Percentiles rank a stretch among this genome's conserved stretches.
phyloP scores from a whole-genome alignment of 371 early-diverging fungal species.

The Choanephora cucurbitarum region DNA sequence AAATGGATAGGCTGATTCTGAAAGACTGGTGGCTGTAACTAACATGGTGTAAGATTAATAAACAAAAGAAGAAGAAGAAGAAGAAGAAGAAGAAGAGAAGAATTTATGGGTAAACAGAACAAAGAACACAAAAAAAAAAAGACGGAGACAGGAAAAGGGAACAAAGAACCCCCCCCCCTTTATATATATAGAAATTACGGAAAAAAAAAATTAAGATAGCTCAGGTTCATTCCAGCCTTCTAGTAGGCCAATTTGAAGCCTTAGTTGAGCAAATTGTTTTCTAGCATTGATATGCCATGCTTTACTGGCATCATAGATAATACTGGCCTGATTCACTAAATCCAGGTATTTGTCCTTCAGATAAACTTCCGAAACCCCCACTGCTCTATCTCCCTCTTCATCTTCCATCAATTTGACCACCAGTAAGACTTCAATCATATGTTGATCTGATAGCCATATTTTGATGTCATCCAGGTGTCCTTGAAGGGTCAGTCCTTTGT shows the following conservation, averaged over 20 bases:
- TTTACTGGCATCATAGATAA: constrained; percentile 17
- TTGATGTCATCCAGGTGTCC: constrained; percentile 18
- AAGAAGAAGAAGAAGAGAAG: too few relatives aligned
- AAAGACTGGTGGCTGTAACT: background rate
- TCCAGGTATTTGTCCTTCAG: constrained; percentile 13
- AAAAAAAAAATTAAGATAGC: background rate
- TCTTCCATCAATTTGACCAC: constrained; percentile 3
- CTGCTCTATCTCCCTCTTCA: constrained; percentile 5
- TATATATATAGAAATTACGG: too few relatives aligned
- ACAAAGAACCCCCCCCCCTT: too few relatives aligned
- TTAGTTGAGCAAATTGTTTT: constrained; percentile 22
- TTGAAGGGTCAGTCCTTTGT: constrained; percentile 3
- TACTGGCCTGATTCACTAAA: constrained; percentile 5
- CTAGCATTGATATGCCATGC: constrained; percentile 24
- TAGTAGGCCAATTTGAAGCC: constrained; percentile 20
- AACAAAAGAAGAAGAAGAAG: too few relatives aligned
- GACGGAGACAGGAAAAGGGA: background rate
- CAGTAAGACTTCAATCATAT: constrained; percentile 6
- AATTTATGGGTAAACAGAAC: too few relatives aligned
- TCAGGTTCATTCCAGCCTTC: constrained; percentile 22
- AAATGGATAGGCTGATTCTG: background rate
- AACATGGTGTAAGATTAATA: background rate
- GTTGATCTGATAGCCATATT: constrained; percentile 16
- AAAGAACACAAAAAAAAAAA: too few relatives aligned
- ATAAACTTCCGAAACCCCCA: constrained; percentile 18